Evolutionary conservation across 768 basidiomycete genomes (phyloP).

Genomic region (Fistulinella prunicolor): DNA sequence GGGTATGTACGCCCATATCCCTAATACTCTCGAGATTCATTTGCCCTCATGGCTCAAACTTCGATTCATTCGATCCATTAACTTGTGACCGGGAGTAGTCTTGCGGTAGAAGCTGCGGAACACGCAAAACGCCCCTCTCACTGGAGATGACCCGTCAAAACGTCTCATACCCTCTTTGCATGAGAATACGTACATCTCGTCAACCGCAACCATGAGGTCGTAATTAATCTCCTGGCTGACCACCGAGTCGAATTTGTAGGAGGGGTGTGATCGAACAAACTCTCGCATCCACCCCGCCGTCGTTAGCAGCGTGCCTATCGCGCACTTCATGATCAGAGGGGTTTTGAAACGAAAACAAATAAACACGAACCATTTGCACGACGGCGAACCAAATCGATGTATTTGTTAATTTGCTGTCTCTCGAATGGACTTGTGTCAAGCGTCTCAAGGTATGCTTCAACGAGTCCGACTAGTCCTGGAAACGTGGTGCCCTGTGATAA

Average conservation of each 20-base stretch:
- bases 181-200: constrained; percentile 74
- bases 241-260: constrained; percentile 91
- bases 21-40: too few relatives aligned
- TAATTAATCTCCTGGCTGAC: constrained; percentile 92
- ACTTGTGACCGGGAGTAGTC: constrained; percentile 43
- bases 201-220: constrained; percentile 84
- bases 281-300: constrained; percentile 92
- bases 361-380: constrained; percentile 70
- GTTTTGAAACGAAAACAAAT: background rate
- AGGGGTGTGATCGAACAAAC: constrained; percentile 87
- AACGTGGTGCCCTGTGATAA: constrained; percentile 55
- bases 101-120: constrained; percentile 59
- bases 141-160: constrained; percentile 34
- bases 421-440: constrained; percentile 69
- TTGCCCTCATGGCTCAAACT: constrained; percentile 28
- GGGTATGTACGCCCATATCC: too few relatives aligned
- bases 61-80: constrained; percentile 26
- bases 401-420: constrained; percentile 62
- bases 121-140: constrained; percentile 63
- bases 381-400: constrained; percentile 73
- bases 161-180: background rate
- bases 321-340: constrained; percentile 1
- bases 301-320: constrained; percentile 76
- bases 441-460: constrained; percentile 82
- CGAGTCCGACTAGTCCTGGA: constrained; percentile 78